These are phyloP conservation scores for Mitosporidium daphniae DNA, from an alignment of 371 early-diverging fungal genomes.

Conservation along the genomic window DNA sequence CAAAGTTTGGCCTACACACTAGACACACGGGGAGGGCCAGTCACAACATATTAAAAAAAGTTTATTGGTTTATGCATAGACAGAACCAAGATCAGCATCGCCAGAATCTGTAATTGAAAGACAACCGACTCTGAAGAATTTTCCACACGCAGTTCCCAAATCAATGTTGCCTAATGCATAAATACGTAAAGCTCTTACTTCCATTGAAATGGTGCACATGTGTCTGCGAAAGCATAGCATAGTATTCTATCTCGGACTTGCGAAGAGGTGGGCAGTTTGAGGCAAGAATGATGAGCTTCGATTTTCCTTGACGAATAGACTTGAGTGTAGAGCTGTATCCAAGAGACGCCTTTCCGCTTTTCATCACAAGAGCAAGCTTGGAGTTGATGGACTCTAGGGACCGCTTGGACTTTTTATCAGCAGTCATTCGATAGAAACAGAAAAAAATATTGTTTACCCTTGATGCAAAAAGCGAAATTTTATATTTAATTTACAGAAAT, in stretches of 20 bases:
- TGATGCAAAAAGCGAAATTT: no score
- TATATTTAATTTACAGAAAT: no score
- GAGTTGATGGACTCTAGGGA: constrained; percentile 59
- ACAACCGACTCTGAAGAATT: constrained; percentile 80
- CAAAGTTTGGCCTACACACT: no score
- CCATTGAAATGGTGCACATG: constrained; percentile 88
- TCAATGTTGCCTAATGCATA: constrained; percentile 50
- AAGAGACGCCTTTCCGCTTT: constrained; percentile 79
- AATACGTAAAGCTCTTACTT: constrained; percentile 12
- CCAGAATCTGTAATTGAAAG: constrained; percentile 86
- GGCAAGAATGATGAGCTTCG: constrained; percentile 82
- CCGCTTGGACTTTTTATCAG: constrained; percentile 2
- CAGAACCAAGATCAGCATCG: constrained; percentile 75
- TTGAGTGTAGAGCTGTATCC: constrained; percentile 91
- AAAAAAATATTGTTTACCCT: no score
- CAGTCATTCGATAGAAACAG: no score
- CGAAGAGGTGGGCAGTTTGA: constrained; percentile 91
- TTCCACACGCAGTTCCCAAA: constrained; percentile 94
- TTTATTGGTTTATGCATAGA: no score
- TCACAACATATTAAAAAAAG: no score
- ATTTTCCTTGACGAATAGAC: constrained; percentile 71
- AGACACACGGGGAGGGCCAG: no score
- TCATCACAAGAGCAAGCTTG: constrained; percentile 83
- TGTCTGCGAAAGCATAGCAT: constrained; percentile 96
- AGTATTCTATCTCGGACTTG: constrained; percentile 96